These are phyloP conservation scores for Ruellia speciosa DNA, from an alignment of 305 asterid genomes.

Conservation along the genomic window DNA sequence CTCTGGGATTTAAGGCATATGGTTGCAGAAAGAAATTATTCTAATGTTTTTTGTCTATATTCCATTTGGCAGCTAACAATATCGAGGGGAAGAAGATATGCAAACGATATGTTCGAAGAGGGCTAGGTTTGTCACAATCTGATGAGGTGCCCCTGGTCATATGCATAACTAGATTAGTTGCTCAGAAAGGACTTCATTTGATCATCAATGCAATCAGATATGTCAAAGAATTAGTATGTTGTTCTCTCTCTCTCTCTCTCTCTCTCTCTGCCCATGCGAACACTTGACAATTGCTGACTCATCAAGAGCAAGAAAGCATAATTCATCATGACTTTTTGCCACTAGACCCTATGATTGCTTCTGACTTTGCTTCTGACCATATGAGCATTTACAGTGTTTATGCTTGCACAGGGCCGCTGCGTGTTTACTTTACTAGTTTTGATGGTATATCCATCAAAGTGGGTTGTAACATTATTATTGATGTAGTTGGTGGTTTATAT, in stretches of 20 bases:
- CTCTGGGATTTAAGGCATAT: no score
- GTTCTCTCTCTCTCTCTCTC: constrained; percentile 27
- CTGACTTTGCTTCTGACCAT: not conserved
- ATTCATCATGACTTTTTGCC: not conserved
- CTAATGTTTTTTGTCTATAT: constrained; percentile 7
- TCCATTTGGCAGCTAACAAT: constrained; percentile 37
- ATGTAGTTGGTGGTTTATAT: no score
- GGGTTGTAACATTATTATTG: no score
- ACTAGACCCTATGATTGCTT: constrained; percentile 1
- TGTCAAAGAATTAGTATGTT: constrained; percentile 52
- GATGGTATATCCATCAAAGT: no score
- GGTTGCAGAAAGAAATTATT: not conserved
- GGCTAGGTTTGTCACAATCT: constrained; percentile 49
- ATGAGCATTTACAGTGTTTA: not conserved
- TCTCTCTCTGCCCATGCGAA: not conserved
- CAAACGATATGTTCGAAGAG: constrained; percentile 72
- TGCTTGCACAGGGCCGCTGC: not conserved
- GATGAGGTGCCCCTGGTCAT: constrained; percentile 56
- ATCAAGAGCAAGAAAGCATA: no score
- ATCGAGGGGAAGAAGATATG: constrained; percentile 62
- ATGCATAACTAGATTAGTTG: constrained; percentile 79
- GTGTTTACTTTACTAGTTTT: not conserved
- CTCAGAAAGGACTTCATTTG: constrained; percentile 90
- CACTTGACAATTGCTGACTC: not conserved
- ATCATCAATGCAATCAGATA: constrained; percentile 57